Percentiles rank a stretch among this genome's conserved stretches.
phyloP scores from a whole-genome alignment of 352 stramenopile genomes.

The Hyaloperonospora arabidopsidis region DNA sequence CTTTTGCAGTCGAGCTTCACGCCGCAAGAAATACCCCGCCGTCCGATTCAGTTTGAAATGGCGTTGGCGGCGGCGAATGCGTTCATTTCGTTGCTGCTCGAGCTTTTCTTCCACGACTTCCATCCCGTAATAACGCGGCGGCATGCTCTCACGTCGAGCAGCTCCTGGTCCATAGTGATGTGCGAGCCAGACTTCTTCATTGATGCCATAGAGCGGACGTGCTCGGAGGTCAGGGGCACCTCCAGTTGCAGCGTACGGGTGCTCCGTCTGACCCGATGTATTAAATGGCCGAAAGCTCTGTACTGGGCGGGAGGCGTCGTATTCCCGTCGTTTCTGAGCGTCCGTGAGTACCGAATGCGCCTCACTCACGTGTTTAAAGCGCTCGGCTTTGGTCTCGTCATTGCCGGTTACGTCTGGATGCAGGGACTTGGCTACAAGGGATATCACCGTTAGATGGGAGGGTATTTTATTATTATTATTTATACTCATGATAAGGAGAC shows the following conservation, averaged over 20 bases:
- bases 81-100: constrained; percentile 55
- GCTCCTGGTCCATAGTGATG: constrained; percentile 70
- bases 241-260: constrained; percentile 47
- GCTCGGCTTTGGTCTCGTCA: constrained; percentile 68
- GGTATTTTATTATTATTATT: no score
- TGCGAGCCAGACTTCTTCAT: constrained; percentile 78
- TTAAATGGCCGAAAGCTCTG: constrained; percentile 39
- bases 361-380: constrained; percentile 80
- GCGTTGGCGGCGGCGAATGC: constrained; percentile 50
- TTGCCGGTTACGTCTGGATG: constrained; percentile 84
- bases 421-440: constrained; percentile 54
- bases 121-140: constrained; percentile 60
- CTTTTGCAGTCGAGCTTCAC: constrained; percentile 53
- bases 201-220: constrained; percentile 56
- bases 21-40: constrained; percentile 66
- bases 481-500: neutral
- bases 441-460: neutral
- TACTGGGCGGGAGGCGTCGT: constrained; percentile 44
- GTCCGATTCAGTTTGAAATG: constrained; percentile 66
- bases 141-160: constrained; percentile 37
- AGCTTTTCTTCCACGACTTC: constrained; percentile 65
- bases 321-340: constrained; percentile 44
- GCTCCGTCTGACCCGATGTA: constrained; percentile 34
- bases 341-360: constrained; percentile 75
- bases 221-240: constrained; percentile 23